Percentiles rank a stretch among this genome's conserved stretches.
Conservation (phyloP, 1,139 yeast species). For the Geotrichum phurueaensis region DNA sequence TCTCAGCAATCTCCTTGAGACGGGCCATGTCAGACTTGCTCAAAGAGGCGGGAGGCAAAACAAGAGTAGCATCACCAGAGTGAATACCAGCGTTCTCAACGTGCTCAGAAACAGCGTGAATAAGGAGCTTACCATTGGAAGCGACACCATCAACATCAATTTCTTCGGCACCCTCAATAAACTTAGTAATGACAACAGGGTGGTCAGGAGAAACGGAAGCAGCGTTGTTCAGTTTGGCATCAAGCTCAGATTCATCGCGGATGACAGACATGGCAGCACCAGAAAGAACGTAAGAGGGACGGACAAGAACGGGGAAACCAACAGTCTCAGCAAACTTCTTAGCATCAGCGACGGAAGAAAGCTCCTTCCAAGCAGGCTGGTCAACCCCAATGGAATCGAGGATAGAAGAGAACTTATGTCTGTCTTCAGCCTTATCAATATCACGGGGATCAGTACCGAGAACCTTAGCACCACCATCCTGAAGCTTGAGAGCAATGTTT, state of each 20-base stretch:
- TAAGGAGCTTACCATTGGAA: slow-evolving; percentile 83
- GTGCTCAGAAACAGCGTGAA: slow-evolving; percentile 98
- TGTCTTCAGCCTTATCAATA: slow-evolving; percentile 97
- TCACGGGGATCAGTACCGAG: slow-evolving; percentile 96
- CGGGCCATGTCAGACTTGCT: slow-evolving; percentile 82
- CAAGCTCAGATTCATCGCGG: slow-evolving; percentile 83
- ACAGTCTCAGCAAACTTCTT: slow-evolving; percentile 88
- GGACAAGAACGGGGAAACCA: slow-evolving; percentile 89
- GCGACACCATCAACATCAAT: slow-evolving; percentile 99
- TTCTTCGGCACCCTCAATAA: slow-evolving; percentile 95
- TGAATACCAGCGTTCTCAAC: slow-evolving; percentile 99
- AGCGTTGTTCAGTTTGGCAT: slow-evolving; percentile 83
- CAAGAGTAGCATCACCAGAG: slow-evolving; percentile 97
- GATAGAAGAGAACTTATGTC: slow-evolving; percentile 97
- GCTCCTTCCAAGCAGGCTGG: slow-evolving; percentile 99
- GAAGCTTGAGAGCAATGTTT: slow-evolving; percentile 89
- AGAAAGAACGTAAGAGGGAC: slow-evolving; percentile 95
- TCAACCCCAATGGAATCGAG: slow-evolving; percentile 94
- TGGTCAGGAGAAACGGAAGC: slow-evolving; percentile 96
- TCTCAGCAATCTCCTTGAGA: slow-evolving; percentile 89
- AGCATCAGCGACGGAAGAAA: slow-evolving; percentile 90
- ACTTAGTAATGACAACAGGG: slow-evolving; percentile 96
- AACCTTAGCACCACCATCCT: slow-evolving; percentile 91
- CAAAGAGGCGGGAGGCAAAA: slow-evolving; percentile 88
- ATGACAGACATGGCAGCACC: slow-evolving; percentile 99